Evolutionary conservation across 2,329 filamentous ascomycete species (phyloP).

Genomic region (Zasmidium citrigriseum): DNA sequence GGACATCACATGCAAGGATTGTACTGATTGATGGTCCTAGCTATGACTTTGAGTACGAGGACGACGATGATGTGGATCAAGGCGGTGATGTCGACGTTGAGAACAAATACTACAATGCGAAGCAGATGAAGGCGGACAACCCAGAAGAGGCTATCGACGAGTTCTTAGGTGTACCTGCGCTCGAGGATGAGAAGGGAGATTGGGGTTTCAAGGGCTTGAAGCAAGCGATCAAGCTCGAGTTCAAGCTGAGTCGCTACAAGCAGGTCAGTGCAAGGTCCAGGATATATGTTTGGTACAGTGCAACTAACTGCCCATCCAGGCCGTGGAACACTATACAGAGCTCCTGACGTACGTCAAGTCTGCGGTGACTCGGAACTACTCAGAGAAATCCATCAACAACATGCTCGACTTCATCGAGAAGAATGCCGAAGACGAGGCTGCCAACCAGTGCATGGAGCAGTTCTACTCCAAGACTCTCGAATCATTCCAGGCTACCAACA

Average conservation of each 20-base stretch:
- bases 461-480: constrained; percentile 93
- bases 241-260: constrained; percentile 84
- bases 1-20: constrained; percentile 12
- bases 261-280: constrained; percentile 55
- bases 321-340: constrained; percentile 88
- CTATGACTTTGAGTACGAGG: constrained; percentile 97
- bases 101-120: constrained; percentile 99
- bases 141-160: constrained; percentile 88
- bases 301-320: constrained; percentile 54
- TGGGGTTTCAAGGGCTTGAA: constrained; percentile 99
- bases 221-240: constrained; percentile 96
- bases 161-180: constrained; percentile 80
- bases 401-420: constrained; percentile 99
- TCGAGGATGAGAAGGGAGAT: constrained; percentile 91
- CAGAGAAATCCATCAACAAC: constrained; percentile 98
- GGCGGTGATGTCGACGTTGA: constrained; percentile 91
- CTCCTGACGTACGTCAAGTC: constrained; percentile 97
- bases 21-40: constrained; percentile 42
- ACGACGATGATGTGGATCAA: constrained; percentile 86
- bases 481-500: constrained; percentile 96
- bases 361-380: constrained; percentile 95
- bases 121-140: constrained; percentile 87
- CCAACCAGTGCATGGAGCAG: constrained; percentile 82
- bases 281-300: not conserved
- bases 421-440: constrained; percentile 69